Evolutionary conservation across 129 eudicot species (phyloP), one percentile per base, ranked within the genome.

Genomic region (Flaveria trinervia): DNA sequence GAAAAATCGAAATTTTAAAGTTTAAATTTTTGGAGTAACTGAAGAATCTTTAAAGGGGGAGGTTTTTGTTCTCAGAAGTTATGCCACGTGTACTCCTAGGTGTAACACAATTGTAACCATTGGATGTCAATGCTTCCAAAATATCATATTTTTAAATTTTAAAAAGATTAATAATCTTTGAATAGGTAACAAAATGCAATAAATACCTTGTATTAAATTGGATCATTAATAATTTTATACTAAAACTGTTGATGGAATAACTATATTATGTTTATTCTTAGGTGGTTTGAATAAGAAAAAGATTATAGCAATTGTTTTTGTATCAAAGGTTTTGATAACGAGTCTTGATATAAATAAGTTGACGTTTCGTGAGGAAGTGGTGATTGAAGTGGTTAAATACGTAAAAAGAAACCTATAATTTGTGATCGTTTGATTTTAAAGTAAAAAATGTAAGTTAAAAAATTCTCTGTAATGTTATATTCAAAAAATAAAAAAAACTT

Each of bases 81-180:
- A 80, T 52, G 79, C 75, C 83, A 80, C 83, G 83, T 80, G 79
- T 45, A 73, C 28, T 26, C 70, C 6, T 73, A 28, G 41, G 79
- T 80, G 79, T 66, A 67, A 26, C 74, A 43, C 61, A 80, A 51
- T 80, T 66, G 79, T 20, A 80, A 70, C 71, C 41, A 68, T 70
- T 70, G 51, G 60, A 59, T 57, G 60, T 74, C 30, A 36, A 61
- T 50, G 48, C 50, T 52, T 7, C 17, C 45, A 44, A 69, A 62
- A 33, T 36, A 49, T 61, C 45, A 30, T 70, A 9, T 54, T 77
- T 22, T 20, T 10, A 8, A 50, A 5, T 22, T 12, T 68, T 68
- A n/a, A 41, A 44, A 67, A 45, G 50, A 45, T 9, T 45, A 36
- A 14, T 30, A 16, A 41, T 3, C 5, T 65, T 65, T 65, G 49